Percentiles rank a stretch among this genome's conserved stretches.
Evolutionary conservation across 2,329 filamentous ascomycete genomes (phyloP).

Genomic region (Dactylonectria macrodidyma): DNA sequence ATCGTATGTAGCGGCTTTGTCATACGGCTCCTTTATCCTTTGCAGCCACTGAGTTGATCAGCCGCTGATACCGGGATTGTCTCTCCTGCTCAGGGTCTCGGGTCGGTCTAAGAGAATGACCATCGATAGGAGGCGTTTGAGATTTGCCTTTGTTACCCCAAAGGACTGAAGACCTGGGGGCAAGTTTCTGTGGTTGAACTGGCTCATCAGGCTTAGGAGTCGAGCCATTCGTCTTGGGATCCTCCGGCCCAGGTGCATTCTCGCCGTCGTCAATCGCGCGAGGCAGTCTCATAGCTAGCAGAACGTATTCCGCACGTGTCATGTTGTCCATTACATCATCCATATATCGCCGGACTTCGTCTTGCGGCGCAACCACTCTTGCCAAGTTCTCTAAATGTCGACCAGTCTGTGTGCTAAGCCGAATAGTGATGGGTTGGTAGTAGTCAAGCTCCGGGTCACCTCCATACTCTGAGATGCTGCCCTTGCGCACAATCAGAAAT

Average conservation of each 20-base stretch:
- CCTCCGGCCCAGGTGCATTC: conserved; percentile 47
- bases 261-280: conserved; percentile 54
- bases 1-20: conserved; percentile 12
- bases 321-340: conserved; percentile 79
- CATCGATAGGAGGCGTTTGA: conserved; percentile 36
- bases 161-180: conserved; percentile 52
- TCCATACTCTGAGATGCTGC: conserved; percentile 75
- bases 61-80: conserved; percentile 54
- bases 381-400: conserved; percentile 73
- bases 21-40: conserved; percentile 49
- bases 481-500: conserved; percentile 83
- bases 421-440: conserved; percentile 81
- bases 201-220: conserved; percentile 49
- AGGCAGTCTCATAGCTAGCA: conserved; percentile 77
- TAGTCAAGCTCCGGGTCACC: conserved; percentile 77
- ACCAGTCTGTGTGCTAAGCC: conserved; percentile 68
- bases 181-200: conserved; percentile 42
- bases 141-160: conserved; percentile 52
- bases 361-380: conserved; percentile 73
- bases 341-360: conserved; percentile 78
- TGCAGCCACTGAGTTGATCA: conserved; percentile 55
- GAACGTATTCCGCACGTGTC: conserved; percentile 77
- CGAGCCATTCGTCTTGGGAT: conserved; percentile 50
- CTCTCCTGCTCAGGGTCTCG: conserved; percentile 55
- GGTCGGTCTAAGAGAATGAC: conserved; percentile 41